Base-by-base conservation (phyloP, 345 rosid genomes). In the Gossypium turneri region DNA sequence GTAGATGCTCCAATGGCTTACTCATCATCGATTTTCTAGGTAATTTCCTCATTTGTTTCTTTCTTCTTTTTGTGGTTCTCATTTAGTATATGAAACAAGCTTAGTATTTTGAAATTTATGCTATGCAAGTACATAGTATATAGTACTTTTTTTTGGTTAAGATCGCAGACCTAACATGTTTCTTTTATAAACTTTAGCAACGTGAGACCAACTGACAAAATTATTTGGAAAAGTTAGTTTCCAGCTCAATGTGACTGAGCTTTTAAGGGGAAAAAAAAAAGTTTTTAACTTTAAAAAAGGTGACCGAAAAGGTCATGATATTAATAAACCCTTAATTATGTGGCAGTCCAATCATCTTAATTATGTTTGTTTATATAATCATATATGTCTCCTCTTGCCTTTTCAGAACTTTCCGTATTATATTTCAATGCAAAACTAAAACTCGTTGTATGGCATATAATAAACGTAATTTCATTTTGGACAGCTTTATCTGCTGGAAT, bases 1-100 rank as follows among this genome's bases (percentile, higher is more conserved):
- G 73, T 1, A 69, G 73, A 51, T 69, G 73, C 45, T 69, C 59
- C 25, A 69, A 69, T 69, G 73, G 73, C 73, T 51, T 69, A 51
- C 45, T 69, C 7, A 69, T 51, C 45, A 51, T 69, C 55, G 70
- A 66, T 66, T 66, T 11, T 44, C 27, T 66, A 11, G 52, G 70
- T 44, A 44, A 44, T 12, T 43, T 64, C 11, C 9, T 64, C n/a
- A 2, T 22, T 57, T 22, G 7, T 57, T n/a, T 53, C 22, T 53
- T n/a, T 9, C 9, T 17, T 53, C 22, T 13, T 51, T 51, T 51
- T 51, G 41, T 45, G 12, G 13, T 45, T 45, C 50, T 45, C 50
- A 2, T 45, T 45, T 45, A 45, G 50, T 45, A 5, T 34, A 34
- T 10, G 13, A 2, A 11, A 48, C 3, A 48, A 48, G 3, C 12